These are phyloP conservation scores for Arachis hypogaea DNA, from an alignment of 306 rosid genomes.

Conservation along the genomic window DNA sequence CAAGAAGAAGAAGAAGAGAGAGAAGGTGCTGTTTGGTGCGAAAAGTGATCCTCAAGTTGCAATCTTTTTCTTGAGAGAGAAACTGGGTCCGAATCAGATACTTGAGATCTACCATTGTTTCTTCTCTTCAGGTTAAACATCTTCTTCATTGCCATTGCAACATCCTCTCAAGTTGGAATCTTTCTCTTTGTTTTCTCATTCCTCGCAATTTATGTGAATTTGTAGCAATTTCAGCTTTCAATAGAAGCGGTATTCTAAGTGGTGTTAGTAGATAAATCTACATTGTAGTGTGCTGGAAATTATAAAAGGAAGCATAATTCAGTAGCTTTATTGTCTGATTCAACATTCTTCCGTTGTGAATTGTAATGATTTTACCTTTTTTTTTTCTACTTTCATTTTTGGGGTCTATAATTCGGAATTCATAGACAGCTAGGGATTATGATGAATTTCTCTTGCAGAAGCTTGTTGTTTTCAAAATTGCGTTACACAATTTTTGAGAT, in stretches of 20 bases:
- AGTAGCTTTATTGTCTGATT: constrained; percentile 18
- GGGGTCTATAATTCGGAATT: constrained; percentile 10
- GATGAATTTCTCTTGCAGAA: constrained; percentile 22
- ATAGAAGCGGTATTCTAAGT: constrained; percentile 17
- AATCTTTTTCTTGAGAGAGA: constrained; percentile 38
- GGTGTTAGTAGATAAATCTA: constrained; percentile 30
- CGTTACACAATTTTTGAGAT: not conserved
- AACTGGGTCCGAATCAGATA: constrained; percentile 36
- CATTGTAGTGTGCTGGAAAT: constrained; percentile 27
- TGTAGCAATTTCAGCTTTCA: constrained; percentile 23
- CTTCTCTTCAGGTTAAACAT: constrained; percentile 54
- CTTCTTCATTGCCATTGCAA: constrained; percentile 18
- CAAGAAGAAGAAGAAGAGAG: not conserved
- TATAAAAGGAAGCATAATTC: constrained; percentile 9
- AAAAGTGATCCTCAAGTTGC: constrained; percentile 37
- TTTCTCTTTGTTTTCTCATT: not conserved
- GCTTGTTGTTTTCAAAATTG: constrained; percentile 19
- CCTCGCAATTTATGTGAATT: not conserved
- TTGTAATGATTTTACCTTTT: not conserved
- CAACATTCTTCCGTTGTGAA: not conserved
- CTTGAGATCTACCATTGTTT: constrained; percentile 64
- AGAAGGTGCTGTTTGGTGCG: constrained; percentile 18
- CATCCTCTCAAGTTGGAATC: not conserved
- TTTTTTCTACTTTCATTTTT: constrained; percentile 26
- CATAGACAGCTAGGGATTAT: constrained; percentile 27